Evolutionary conservation across 768 basidiomycete genomes (phyloP), one percentile per base, ranked within the genome.

Genomic region (Crucibulum laeve): DNA sequence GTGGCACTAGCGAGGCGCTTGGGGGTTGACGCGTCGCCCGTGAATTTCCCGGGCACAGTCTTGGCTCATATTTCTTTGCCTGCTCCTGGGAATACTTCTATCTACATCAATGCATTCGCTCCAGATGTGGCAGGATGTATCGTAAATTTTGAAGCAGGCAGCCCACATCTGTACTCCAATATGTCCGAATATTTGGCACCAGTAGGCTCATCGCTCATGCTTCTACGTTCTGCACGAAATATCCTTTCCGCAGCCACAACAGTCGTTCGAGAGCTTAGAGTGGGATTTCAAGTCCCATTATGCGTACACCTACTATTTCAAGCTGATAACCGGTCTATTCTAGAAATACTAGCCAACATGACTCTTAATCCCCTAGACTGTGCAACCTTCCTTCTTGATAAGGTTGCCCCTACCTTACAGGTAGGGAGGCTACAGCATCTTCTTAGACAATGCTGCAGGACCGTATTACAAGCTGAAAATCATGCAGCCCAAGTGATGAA

Each of bases 11-110:
- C 71, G 14, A 67, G 70, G 13, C 69, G 77, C 25, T 55, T 84
- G 0, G 77, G 73, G 19, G 62, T 84, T 14, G 48, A 55, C 5
- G 79, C 79, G 0, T 67, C 65, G 3, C 81, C 82, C 0, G 57
- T 80, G 14, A 70, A 78, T 50, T 80, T 80, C 43, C 84, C 82
- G 4, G 58, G 61, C 6, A 69, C 68, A 40, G 82, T 85, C 11
- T 53, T 83, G 25, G 78, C 68, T 10, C 65, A 78, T 42, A 69
- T 85, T 34, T 53, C 62, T 8, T 63, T 68, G 25, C 59, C 65
- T 3, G 58, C 69, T 32, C 59, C 62, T 4, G 53, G 65, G 8
- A 66, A 69, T 43, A 56, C 74, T 36, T 67, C 78, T 17, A 75
- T 84, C 55, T 64, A 81, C 17, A 68, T 68, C 47, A 73, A 72